These are phyloP conservation scores for Phytophthora megakarya DNA, from an alignment of 352 stramenopile species.

Conservation along the genomic window DNA sequence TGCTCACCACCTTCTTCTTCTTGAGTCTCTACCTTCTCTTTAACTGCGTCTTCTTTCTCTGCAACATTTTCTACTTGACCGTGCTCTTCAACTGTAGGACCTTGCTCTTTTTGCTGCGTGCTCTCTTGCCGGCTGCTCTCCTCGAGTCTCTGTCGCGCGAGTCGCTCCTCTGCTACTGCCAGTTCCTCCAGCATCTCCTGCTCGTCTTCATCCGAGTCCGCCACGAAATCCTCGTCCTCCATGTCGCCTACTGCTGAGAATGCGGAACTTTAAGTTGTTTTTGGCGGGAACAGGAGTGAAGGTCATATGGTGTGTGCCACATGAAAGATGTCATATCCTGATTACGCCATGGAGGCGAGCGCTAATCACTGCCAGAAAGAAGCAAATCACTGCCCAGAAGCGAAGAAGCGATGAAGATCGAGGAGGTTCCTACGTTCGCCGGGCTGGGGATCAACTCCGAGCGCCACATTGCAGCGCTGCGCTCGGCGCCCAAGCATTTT, in stretches of 20 bases:
- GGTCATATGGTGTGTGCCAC: not conserved
- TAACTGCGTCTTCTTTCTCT: constrained; percentile 1
- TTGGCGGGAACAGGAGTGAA: constrained; percentile 21
- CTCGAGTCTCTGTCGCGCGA: constrained; percentile 1
- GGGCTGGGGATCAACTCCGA: constrained; percentile 30
- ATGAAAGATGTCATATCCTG: not conserved
- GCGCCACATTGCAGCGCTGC: constrained; percentile 42
- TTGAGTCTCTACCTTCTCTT: constrained; percentile 3
- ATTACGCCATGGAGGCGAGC: too few relatives aligned
- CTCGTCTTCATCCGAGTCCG: constrained; percentile 57
- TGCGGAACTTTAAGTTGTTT: constrained; percentile 2
- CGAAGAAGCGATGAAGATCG: constrained; percentile 25
- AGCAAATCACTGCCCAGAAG: constrained; percentile 7
- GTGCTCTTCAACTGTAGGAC: constrained; percentile 3
- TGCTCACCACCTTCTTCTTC: not conserved
- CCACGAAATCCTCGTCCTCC: constrained; percentile 59
- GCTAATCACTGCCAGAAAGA: not conserved
- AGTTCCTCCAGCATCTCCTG: constrained; percentile 28
- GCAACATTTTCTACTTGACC: not conserved
- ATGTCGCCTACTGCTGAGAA: constrained; percentile 27
- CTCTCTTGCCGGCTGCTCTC: too few relatives aligned
- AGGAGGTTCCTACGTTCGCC: constrained; percentile 23
- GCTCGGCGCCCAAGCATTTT: constrained; percentile 41
- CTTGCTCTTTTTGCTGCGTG: constrained; percentile 2
- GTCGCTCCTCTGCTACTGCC: constrained; percentile 12